A percentile compares a stretch with the other conserved stretches of the same genome.
These are phyloP conservation scores for Chlamydomonas reinhardtii DNA, from an alignment of 163 green algal species.

Conservation along the genomic window DNA sequence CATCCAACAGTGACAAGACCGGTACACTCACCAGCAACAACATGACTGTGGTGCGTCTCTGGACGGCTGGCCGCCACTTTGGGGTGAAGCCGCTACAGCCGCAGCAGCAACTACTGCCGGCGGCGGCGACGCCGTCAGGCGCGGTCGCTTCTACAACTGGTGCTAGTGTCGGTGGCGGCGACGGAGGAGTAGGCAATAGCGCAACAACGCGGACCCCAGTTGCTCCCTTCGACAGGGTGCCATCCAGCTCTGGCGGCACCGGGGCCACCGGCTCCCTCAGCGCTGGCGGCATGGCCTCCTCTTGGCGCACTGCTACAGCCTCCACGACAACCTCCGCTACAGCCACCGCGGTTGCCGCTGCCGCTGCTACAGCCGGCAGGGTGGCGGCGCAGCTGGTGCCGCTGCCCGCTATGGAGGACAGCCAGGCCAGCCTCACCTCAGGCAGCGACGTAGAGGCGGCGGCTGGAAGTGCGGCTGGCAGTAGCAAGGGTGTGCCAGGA, in stretches of 20 bases:
- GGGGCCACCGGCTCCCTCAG: too few species aligned
- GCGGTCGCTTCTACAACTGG: not conserved
- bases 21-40: conserved; percentile 91
- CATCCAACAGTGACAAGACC: conserved; percentile 88
- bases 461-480: too few species aligned
- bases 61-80: conserved; percentile 57
- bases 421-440: not conserved
- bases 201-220: too few species aligned
- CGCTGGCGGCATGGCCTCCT: too few species aligned
- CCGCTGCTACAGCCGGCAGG: not conserved
- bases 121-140: not conserved
- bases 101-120: not conserved
- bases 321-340: not conserved
- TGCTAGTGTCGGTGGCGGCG: not conserved
- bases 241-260: too few species aligned
- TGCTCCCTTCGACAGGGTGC: too few species aligned
- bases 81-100: not conserved
- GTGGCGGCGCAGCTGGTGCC: not conserved
- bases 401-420: not conserved
- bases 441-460: too few species aligned
- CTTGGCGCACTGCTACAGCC: too few species aligned
- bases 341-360: not conserved
- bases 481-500: too few species aligned
- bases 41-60: conserved; percentile 83
- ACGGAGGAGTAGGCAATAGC: too few species aligned